Evolutionary conservation across 345 rosid genomes (phyloP).

Genomic region (Camelina hispida): DNA sequence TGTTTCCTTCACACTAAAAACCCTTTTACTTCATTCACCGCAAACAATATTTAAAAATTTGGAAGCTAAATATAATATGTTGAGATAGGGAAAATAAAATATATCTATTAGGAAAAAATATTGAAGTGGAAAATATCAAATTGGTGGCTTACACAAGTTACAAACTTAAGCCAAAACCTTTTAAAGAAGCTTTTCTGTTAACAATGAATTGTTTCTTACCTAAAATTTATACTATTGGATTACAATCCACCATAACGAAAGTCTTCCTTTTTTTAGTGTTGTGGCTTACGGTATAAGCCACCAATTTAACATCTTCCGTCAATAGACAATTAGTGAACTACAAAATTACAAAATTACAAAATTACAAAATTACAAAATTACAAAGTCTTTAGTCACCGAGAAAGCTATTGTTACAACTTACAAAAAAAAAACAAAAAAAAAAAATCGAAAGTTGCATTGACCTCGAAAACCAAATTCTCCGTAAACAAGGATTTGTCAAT

Average conservation of each 20-base stretch:
- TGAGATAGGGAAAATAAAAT: neutral
- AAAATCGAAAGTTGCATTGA: slow-evolving; percentile 1
- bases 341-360: neutral
- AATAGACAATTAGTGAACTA: neutral
- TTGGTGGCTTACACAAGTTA: slow-evolving; percentile 1
- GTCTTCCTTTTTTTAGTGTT: neutral
- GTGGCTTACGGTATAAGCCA: slow-evolving; percentile 10
- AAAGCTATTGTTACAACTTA: neutral
- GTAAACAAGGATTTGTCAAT: neutral
- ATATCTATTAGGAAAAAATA: neutral
- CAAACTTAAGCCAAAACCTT: neutral
- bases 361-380: neutral
- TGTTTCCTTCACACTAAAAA: too few relatives aligned
- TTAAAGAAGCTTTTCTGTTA: neutral
- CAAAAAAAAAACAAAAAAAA: neutral
- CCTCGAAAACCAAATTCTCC: neutral
- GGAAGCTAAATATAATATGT: neutral
- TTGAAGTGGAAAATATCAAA: neutral
- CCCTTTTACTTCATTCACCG: neutral
- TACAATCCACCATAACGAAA: slow-evolving; percentile 2
- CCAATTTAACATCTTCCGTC: slow-evolving; percentile 16
- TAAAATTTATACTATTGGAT: slow-evolving; percentile 1
- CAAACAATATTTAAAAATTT: neutral
- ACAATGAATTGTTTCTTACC: slow-evolving; percentile 9
- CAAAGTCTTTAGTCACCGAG: slow-evolving; percentile 10